phyloP scores from a whole-genome alignment of 495 filamentous ascomycete genomes.

The Delitschia confertaspora region DNA sequence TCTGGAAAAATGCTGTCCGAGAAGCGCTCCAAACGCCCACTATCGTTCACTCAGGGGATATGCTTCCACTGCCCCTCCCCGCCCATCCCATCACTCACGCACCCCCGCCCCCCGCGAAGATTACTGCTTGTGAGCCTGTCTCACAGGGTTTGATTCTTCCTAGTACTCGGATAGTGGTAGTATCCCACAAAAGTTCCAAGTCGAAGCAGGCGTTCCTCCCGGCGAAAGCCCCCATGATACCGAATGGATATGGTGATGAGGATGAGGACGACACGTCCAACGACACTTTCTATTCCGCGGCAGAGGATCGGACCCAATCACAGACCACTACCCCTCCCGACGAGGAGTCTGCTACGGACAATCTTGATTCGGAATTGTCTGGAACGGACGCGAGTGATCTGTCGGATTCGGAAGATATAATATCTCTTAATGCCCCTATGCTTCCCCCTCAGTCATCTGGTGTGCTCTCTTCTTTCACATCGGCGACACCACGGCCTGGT shows the following conservation, averaged over 20 bases:
- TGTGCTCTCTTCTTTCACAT: slow-evolving; percentile 60
- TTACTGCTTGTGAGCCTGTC: slow-evolving; percentile 62
- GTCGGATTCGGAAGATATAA: slow-evolving; percentile 41
- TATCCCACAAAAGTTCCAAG: slow-evolving; percentile 42
- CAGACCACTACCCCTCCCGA: slow-evolving; percentile 47
- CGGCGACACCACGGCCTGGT: slow-evolving; percentile 63
- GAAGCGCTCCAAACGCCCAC: slow-evolving; percentile 59
- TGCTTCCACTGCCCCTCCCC: slow-evolving; percentile 71
- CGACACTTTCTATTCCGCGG: slow-evolving; percentile 81
- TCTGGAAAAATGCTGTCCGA: slow-evolving; percentile 67
- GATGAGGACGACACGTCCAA: slow-evolving; percentile 73
- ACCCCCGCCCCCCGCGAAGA: slow-evolving; percentile 61
- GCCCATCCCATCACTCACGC: slow-evolving; percentile 86
- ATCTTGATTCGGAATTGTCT: slow-evolving; percentile 32
- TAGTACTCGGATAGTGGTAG: slow-evolving; percentile 59
- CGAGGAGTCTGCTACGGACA: slow-evolving; percentile 38
- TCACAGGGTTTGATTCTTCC: slow-evolving; percentile 73
- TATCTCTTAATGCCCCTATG: slow-evolving; percentile 70
- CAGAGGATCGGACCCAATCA: slow-evolving; percentile 61
- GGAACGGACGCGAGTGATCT: slow-evolving; percentile 33
- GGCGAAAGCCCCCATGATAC: slow-evolving; percentile 34
- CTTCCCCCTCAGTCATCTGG: slow-evolving; percentile 58
- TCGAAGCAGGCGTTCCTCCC: slow-evolving; percentile 35
- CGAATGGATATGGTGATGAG: slow-evolving; percentile 53
- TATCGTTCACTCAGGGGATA: slow-evolving; percentile 74